These are phyloP conservation scores for Fusarium paranaense DNA, from an alignment of 2,329 filamentous ascomycete genomes.

Conservation along the genomic window DNA sequence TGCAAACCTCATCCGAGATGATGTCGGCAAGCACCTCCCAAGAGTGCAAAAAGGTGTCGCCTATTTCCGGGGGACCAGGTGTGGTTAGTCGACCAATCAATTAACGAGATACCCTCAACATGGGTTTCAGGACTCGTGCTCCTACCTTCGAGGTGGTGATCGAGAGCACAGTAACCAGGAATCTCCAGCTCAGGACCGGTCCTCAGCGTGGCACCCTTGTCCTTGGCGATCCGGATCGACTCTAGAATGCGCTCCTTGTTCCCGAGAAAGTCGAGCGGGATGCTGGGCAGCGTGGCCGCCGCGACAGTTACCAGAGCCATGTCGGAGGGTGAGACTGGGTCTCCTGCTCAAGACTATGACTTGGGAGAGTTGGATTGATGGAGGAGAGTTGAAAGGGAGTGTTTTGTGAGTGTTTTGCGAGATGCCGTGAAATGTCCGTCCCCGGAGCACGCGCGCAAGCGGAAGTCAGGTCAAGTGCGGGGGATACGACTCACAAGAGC, in stretches of 20 bases:
- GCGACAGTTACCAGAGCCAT: constrained; percentile 47
- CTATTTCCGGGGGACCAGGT: constrained; percentile 40
- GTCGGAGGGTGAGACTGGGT: not conserved
- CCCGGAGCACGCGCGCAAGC: not conserved
- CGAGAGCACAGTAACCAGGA: not conserved
- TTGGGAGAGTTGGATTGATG: not conserved
- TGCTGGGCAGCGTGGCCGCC: constrained; percentile 50
- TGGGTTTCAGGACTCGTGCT: not conserved
- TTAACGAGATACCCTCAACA: not conserved
- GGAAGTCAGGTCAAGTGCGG: not conserved
- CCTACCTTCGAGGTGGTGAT: not conserved
- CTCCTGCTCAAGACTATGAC: not conserved
- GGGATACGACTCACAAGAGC: not conserved
- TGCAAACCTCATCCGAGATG: constrained; percentile 42
- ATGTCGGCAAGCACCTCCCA: constrained; percentile 48
- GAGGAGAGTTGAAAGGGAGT: not conserved
- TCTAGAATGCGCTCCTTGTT: not conserved
- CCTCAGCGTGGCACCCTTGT: not conserved
- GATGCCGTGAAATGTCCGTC: not conserved
- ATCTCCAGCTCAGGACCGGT: not conserved
- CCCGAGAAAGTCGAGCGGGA: constrained; percentile 66
- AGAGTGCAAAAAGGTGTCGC: constrained; percentile 50
- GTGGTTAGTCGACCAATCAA: not conserved
- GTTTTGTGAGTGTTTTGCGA: not conserved
- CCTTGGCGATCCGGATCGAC: not conserved